Conservation (phyloP, 331 rosid genomes). For the Dryas integrifolia region DNA sequence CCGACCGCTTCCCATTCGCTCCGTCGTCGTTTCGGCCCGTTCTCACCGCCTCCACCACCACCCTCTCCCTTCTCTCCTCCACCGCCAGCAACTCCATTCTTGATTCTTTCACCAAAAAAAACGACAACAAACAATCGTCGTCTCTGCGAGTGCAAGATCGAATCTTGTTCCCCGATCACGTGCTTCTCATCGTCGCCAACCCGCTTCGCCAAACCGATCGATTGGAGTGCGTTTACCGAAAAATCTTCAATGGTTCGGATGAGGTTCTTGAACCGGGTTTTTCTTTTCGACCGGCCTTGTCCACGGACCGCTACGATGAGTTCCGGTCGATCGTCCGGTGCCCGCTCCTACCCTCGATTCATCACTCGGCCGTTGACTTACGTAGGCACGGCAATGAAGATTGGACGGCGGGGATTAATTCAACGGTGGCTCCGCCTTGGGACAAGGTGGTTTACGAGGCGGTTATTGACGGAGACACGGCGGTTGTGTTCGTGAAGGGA, state of each 20-base stretch:
- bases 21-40: constrained; percentile 46
- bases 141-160: constrained; percentile 50
- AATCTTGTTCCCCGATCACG: constrained; percentile 66
- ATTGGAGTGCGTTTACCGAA: constrained; percentile 62
- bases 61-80: constrained; percentile 51
- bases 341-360: constrained; percentile 52
- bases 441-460: constrained; percentile 78
- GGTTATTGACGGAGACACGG: constrained; percentile 61
- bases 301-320: constrained; percentile 54
- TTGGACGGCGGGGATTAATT: constrained; percentile 31
- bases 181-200: constrained; percentile 44
- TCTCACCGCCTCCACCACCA: constrained; percentile 48
- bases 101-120: constrained; percentile 37
- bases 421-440: constrained; percentile 46
- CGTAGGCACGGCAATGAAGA: constrained; percentile 34
- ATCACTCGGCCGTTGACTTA: constrained; percentile 53
- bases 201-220: constrained; percentile 15
- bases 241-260: constrained; percentile 30
- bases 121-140: background rate
- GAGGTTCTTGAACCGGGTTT: constrained; percentile 28
- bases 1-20: constrained; percentile 32
- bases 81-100: constrained; percentile 54
- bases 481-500: constrained; percentile 78
- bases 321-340: constrained; percentile 69
- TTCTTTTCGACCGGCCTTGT: constrained; percentile 39